Percentiles rank a stretch among this genome's conserved stretches.
Conservation (phyloP, 176 grass and related monocot genomes). For the Raddia distichophylla region DNA sequence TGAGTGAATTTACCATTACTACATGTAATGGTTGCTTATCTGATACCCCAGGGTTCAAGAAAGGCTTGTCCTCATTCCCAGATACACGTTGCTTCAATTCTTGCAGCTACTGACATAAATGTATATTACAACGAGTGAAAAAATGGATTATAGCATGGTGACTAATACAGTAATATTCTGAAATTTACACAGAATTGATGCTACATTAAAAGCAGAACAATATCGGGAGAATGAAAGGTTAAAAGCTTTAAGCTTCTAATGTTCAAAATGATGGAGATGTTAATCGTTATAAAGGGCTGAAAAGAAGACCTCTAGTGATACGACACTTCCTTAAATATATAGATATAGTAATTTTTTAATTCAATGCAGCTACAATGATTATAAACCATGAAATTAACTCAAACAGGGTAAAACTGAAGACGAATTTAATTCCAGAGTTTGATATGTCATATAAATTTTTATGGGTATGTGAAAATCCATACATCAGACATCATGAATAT, state of each 20-base stretch:
- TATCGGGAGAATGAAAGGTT: not conserved
- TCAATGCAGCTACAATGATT: too few relatives aligned
- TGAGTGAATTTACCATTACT: conserved; percentile 71
- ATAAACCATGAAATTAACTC: too few relatives aligned
- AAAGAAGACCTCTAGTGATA: not conserved
- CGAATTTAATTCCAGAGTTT: too few relatives aligned
- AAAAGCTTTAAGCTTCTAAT: conserved; percentile 13
- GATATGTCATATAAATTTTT: too few relatives aligned
- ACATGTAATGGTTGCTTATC: conserved; percentile 98
- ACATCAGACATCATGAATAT: too few relatives aligned
- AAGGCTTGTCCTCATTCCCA: conserved; percentile 76
- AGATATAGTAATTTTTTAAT: too few relatives aligned
- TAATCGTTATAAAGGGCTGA: conserved; percentile 15
- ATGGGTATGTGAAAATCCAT: too few relatives aligned
- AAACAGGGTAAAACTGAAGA: too few relatives aligned
- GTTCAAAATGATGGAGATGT: conserved; percentile 29
- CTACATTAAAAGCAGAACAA: not conserved
- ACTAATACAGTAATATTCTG: conserved; percentile 7
- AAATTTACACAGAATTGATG: conserved; percentile 7
- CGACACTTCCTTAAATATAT: not conserved
- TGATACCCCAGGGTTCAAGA: conserved; percentile 89
- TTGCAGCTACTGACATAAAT: conserved; percentile 97
- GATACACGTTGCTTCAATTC: conserved; percentile 91
- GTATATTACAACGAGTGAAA: conserved; percentile 43
- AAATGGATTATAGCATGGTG: conserved; percentile 14